Evolutionary conservation across 1,139 yeast genomes (phyloP).

Genomic region (Candida sanyaensis): DNA sequence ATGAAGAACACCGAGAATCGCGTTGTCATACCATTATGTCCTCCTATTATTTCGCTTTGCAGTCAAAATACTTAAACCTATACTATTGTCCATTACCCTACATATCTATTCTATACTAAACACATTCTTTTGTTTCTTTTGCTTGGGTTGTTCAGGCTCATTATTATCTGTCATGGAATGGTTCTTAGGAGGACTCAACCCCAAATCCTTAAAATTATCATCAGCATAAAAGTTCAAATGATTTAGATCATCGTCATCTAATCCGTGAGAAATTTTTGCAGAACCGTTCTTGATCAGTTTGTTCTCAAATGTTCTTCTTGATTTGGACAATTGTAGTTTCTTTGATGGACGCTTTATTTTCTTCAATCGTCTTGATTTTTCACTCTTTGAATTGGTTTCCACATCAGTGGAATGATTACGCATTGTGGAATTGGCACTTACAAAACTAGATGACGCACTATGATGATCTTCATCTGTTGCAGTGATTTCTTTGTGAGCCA

Average conservation of each 20-base stretch:
- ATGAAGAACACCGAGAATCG: neutral
- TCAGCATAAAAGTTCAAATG: slow-evolving; percentile 42
- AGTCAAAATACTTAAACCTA: neutral
- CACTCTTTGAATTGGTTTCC: neutral
- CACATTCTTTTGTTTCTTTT: slow-evolving; percentile 35
- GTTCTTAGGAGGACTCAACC: slow-evolving; percentile 12
- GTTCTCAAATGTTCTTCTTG: slow-evolving; percentile 8
- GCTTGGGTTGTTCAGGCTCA: slow-evolving; percentile 14
- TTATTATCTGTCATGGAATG: slow-evolving; percentile 21
- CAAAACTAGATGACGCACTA: slow-evolving; percentile 22
- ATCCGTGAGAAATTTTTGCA: slow-evolving; percentile 14
- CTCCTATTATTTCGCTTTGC: no score
- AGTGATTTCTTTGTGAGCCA: neutral
- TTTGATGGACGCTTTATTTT: slow-evolving; percentile 10
- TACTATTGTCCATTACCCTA: neutral
- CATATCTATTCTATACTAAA: slow-evolving; percentile 32
- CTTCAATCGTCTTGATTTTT: slow-evolving; percentile 11
- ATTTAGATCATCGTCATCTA: slow-evolving; percentile 39
- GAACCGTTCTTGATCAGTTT: neutral
- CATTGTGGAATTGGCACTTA: slow-evolving; percentile 36
- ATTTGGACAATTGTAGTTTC: slow-evolving; percentile 16
- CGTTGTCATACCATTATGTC: neutral
- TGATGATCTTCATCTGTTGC: slow-evolving; percentile 1
- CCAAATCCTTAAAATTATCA: slow-evolving; percentile 31
- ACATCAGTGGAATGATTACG: slow-evolving; percentile 6